These are phyloP conservation scores for Zasmidium cellare DNA, from an alignment of 2,329 filamentous ascomycete species.

Conservation along the genomic window DNA sequence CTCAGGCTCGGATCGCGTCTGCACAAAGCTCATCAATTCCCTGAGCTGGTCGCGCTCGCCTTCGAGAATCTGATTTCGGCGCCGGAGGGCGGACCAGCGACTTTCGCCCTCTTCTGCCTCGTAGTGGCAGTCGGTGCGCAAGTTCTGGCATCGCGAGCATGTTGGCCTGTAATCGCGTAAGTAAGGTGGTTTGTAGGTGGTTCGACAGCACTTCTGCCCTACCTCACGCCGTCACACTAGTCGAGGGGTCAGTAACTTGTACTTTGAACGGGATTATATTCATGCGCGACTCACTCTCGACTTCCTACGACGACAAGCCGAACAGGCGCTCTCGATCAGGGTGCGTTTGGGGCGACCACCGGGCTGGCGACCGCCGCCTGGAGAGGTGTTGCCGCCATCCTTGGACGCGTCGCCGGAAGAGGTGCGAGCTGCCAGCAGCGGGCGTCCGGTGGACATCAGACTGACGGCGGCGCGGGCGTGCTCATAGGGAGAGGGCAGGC, in stretches of 20 bases:
- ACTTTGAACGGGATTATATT: neutral
- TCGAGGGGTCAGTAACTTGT: constrained; percentile 9
- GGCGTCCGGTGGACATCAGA: constrained; percentile 25
- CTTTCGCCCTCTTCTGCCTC: constrained; percentile 37
- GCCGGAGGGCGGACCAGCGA: constrained; percentile 34
- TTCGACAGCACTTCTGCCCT: constrained; percentile 5
- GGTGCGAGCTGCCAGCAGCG: constrained; percentile 23
- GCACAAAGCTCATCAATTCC: constrained; percentile 30
- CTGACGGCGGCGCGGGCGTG: constrained; percentile 3
- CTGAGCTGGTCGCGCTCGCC: constrained; percentile 31
- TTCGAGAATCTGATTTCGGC: constrained; percentile 32
- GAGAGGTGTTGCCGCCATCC: constrained; percentile 15
- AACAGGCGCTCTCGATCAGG: constrained; percentile 31
- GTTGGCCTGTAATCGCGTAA: constrained; percentile 32
- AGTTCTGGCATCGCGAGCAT: constrained; percentile 31
- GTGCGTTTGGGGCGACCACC: constrained; percentile 26
- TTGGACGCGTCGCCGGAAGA: constrained; percentile 18
- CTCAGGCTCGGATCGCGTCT: constrained; percentile 28
- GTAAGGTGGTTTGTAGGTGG: too few relatives aligned
- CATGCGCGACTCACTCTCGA: constrained; percentile 23
- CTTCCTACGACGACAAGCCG: constrained; percentile 29
- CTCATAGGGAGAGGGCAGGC: constrained; percentile 2
- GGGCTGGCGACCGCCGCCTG: constrained; percentile 16
- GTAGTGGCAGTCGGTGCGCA: constrained; percentile 33
- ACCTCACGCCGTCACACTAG: constrained; percentile 30